phyloP scores from a whole-genome alignment of 805 yeast species.

The Wickerhamomyces bovis region DNA sequence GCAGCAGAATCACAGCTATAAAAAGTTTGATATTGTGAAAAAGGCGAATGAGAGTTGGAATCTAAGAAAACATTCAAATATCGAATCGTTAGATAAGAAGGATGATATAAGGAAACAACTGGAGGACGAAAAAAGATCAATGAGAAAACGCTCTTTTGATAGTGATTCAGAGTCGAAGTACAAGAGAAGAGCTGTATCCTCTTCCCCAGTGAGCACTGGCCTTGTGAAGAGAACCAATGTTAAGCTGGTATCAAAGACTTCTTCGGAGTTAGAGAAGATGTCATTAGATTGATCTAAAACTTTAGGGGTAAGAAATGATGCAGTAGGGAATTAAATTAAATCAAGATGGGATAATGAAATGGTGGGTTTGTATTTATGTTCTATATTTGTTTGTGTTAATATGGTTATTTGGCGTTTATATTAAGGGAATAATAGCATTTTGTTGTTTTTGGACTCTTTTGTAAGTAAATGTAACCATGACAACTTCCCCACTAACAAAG shows the following conservation, averaged over 20 bases:
- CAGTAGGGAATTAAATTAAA: no score
- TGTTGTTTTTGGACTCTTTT: neutral
- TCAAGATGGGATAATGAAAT: no score
- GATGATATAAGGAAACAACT: conserved; percentile 2
- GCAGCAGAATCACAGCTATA: conserved; percentile 4
- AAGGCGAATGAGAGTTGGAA: conserved; percentile 26
- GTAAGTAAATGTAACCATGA: neutral
- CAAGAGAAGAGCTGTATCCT: conserved; percentile 25
- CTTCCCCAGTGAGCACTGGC: conserved; percentile 20
- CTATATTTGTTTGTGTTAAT: neutral
- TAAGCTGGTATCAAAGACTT: conserved; percentile 19
- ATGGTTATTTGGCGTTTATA: neutral
- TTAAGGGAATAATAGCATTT: neutral
- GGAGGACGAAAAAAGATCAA: neutral
- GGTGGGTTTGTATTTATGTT: neutral
- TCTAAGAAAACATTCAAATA: conserved; percentile 11
- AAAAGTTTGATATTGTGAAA: conserved; percentile 23
- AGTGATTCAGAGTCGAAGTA: conserved; percentile 5
- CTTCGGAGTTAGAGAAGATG: conserved; percentile 23
- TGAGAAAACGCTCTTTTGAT: conserved; percentile 21
- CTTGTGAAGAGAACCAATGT: conserved; percentile 15
- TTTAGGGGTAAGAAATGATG: neutral
- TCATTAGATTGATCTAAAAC: conserved; percentile 2
- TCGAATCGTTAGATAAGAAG: neutral
- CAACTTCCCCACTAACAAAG: neutral